Base-by-base conservation (phyloP, 176 grass and related monocot species). In the Avena sativa region DNA sequence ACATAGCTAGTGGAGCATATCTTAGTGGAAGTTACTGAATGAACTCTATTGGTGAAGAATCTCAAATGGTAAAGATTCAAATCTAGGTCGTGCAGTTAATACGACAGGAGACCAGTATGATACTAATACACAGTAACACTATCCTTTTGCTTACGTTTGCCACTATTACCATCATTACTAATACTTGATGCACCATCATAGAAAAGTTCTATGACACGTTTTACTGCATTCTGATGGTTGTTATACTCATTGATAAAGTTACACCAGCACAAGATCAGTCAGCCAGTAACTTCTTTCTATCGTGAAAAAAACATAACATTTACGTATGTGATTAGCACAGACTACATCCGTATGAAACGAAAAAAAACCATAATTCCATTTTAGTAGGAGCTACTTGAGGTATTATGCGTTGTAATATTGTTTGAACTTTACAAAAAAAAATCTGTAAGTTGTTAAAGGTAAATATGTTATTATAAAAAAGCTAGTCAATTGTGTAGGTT, bases 271-370 rank as follows among this genome's bases (percentile, higher is more conserved):
- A 55, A 55, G 14, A 53, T 53, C 13, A 53, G 4, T 53, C 12
- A 53, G 67, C 36, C 17, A 20, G n/a, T 61, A 44, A 71, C 19
- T 44, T n/a, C 36, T 44, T 43, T 20, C 67, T 53, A 53, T 16
- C 4, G 51, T 16, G 51, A 16, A 53, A 16, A 71, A 71, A 8
- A 16, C 67, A 71, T 71, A n/a, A 4, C 67, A 44, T 71, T 44
- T 71, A 71, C 44, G 36, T 71, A 71, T 71, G 36, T 71, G 17
- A 71, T 71, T 71, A n/a, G 17, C 68, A 71, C 17, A 12, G 15
- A 1, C 8, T 38, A 43, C 30, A 69, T 69, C 66, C 36, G 1
- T 56, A 59, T n/a, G 17, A 11, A 62, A 62, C 2, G 20, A 61
- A 23, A 21, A n/a, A 4, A 62, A 23, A 62, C 4, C 3, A 23